phyloP scores from a whole-genome alignment of 345 rosid species.

The Geranium rotundifolium region DNA sequence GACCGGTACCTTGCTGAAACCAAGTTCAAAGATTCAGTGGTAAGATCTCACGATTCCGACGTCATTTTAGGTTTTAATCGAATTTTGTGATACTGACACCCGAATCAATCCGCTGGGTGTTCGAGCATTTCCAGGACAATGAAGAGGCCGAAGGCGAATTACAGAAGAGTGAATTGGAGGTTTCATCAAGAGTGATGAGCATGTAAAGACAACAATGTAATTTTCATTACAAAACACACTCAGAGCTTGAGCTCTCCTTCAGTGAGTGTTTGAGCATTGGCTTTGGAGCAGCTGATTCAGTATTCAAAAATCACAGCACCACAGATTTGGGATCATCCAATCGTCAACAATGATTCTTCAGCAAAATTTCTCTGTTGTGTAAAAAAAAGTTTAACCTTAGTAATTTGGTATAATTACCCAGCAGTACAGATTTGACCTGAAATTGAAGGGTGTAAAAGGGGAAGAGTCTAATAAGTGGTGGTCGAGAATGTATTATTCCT shows the following conservation, averaged over 20 bases:
- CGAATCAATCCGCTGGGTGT: not conserved
- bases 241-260: not conserved
- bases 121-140: not conserved
- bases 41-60: constrained; percentile 18
- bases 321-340: not conserved
- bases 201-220: constrained; percentile 23
- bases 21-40: constrained; percentile 32
- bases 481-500: not conserved
- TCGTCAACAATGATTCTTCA: too few species aligned
- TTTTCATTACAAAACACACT: not conserved
- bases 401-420: constrained; percentile 25
- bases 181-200: constrained; percentile 58
- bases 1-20: constrained; percentile 40
- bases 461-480: not conserved
- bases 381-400: constrained; percentile 16
- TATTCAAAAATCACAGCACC: not conserved
- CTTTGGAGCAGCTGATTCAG: not conserved
- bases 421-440: not conserved
- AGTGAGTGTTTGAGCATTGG: not conserved
- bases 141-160: constrained; percentile 23
- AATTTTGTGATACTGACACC: not conserved
- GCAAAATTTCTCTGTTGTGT: constrained; percentile 14
- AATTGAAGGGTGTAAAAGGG: not conserved
- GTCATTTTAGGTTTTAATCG: not conserved
- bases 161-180: constrained; percentile 50